These are phyloP conservation scores for Phytophthora niederhauseri DNA, from an alignment of 352 stramenopile genomes.

Conservation along the genomic window DNA sequence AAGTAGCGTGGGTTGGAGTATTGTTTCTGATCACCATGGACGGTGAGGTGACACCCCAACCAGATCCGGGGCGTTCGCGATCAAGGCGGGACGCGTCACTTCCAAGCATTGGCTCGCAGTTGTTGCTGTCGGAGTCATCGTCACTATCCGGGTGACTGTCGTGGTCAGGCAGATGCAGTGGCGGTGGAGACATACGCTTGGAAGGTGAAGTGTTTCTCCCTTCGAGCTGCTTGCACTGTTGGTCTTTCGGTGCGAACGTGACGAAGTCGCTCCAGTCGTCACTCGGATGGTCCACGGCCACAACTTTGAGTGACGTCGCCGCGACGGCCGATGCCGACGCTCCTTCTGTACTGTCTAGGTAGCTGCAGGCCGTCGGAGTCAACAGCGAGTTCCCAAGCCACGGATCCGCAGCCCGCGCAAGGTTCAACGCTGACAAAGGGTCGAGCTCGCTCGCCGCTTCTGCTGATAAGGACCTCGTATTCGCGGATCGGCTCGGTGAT, in stretches of 20 bases:
- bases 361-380: conserved; percentile 24
- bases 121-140: conserved; percentile 18
- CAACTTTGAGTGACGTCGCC: conserved; percentile 46
- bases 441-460: conserved; percentile 51
- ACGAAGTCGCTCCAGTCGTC: conserved; percentile 75
- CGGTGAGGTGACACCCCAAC: conserved; percentile 7
- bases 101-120: conserved; percentile 16
- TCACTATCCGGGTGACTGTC: conserved; percentile 7
- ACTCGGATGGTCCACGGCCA: conserved; percentile 34
- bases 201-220: background rate
- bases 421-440: conserved; percentile 52
- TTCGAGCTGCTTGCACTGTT: conserved; percentile 15
- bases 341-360: conserved; percentile 20
- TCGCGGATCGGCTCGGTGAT: conserved; percentile 18
- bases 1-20: conserved; percentile 32
- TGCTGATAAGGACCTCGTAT: conserved; percentile 15
- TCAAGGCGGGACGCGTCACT: conserved; percentile 14
- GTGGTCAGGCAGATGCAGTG: conserved; percentile 14
- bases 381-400: conserved; percentile 55
- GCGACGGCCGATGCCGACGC: conserved; percentile 28
- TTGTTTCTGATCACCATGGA: conserved; percentile 27
- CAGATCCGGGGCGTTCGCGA: conserved; percentile 10
- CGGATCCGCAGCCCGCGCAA: conserved; percentile 53
- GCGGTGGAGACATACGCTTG: background rate
- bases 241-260: conserved; percentile 30